Conservation (phyloP, 192 early-diverging fungal genomes). For the Linnemannia hyalina region DNA sequence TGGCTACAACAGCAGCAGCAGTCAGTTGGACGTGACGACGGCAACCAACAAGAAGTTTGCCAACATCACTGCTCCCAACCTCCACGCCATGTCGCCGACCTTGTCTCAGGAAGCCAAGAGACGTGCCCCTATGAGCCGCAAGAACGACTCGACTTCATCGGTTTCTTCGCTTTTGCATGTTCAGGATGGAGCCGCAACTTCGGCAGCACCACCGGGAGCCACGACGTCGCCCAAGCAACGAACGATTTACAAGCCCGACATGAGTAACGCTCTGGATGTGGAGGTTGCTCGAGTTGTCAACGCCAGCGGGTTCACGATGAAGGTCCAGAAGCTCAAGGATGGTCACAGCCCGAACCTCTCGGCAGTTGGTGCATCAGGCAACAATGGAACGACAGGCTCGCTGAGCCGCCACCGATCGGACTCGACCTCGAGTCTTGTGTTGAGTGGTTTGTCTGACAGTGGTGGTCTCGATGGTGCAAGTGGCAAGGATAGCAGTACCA, state of each 20-base stretch:
- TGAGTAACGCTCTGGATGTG: constrained; percentile 69
- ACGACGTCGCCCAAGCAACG: constrained; percentile 17
- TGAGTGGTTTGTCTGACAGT: constrained; percentile 37
- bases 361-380: neutral
- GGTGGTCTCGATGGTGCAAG: constrained; percentile 23
- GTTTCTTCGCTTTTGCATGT: constrained; percentile 10
- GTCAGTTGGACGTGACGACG: constrained; percentile 2
- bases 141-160: constrained; percentile 37
- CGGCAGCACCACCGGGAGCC: constrained; percentile 6
- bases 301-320: constrained; percentile 65
- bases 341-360: constrained; percentile 23
- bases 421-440: constrained; percentile 31
- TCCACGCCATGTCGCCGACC: constrained; percentile 44
- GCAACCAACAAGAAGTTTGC: constrained; percentile 18
- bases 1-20: neutral
- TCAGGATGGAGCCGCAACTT: constrained; percentile 7
- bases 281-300: constrained; percentile 72
- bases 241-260: constrained; percentile 59
- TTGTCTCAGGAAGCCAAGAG: constrained; percentile 36
- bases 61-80: constrained; percentile 15
- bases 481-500: constrained; percentile 32
- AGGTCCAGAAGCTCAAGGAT: constrained; percentile 63
- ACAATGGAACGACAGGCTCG: neutral
- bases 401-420: constrained; percentile 25
- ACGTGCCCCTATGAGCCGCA: constrained; percentile 24